Percentiles rank a stretch among this genome's conserved stretches.
These are phyloP conservation scores for Tetrahymena malaccensis DNA, from an alignment of 73 alveolate species.

Conservation along the genomic window DNA sequence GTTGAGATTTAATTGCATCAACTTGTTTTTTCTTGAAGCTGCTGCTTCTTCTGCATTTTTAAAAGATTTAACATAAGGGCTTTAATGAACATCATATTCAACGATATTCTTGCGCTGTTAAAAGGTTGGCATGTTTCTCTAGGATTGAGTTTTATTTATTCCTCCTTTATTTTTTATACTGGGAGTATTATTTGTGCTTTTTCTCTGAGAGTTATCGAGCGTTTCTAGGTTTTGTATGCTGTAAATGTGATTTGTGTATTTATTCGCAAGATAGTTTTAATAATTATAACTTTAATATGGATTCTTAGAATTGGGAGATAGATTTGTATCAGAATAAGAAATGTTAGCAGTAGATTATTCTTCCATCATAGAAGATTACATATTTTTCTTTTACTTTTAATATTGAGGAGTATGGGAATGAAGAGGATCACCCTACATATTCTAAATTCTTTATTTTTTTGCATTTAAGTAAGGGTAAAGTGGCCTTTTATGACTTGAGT, in stretches of 20 bases:
- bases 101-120: background rate
- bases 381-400: background rate
- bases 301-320: background rate
- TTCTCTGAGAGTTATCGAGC: background rate
- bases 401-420: background rate
- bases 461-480: background rate
- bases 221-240: background rate
- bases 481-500: background rate
- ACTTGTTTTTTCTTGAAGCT: background rate
- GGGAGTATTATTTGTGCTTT: background rate
- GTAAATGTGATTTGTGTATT: background rate
- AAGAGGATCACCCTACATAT: background rate
- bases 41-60: background rate
- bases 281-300: background rate
- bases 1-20: background rate
- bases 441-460: background rate
- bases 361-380: background rate
- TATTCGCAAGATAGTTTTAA: background rate
- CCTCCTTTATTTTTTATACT: background rate
- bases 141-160: background rate
- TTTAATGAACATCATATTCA: background rate
- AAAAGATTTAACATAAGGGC: background rate
- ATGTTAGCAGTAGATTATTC: background rate
- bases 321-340: background rate
- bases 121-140: background rate